These are phyloP conservation scores for Diaporthe citri DNA, from an alignment of 2,329 filamentous ascomycete species.

Conservation along the genomic window DNA sequence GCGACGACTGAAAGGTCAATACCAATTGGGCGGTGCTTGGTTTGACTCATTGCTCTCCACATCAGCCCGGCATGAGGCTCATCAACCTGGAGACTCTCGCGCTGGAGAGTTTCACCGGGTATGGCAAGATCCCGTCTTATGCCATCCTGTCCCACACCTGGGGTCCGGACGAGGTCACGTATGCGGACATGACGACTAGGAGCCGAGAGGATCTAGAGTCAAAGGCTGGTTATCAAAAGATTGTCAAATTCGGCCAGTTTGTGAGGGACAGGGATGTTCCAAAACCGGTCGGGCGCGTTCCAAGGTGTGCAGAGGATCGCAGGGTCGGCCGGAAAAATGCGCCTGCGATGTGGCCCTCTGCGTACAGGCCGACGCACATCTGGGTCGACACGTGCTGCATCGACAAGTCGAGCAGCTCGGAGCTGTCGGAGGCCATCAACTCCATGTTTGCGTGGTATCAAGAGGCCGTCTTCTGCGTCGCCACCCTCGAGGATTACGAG, in stretches of 20 bases:
- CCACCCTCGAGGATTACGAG: slow-evolving; percentile 24
- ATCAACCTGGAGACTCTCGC: slow-evolving; percentile 25
- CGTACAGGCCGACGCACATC: slow-evolving; percentile 1
- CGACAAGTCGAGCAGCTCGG: slow-evolving; percentile 33
- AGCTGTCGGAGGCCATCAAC: slow-evolving; percentile 36
- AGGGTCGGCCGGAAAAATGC: neutral
- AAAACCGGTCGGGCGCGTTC: neutral
- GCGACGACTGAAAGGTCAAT: too few relatives aligned
- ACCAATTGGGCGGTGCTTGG: slow-evolving; percentile 1
- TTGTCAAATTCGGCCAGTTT: slow-evolving; percentile 22
- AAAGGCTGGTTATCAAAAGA: slow-evolving; percentile 21
- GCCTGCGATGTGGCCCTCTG: neutral
- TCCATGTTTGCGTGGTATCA: slow-evolving; percentile 38
- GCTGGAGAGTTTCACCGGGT: slow-evolving; percentile 25
- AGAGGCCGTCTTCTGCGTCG: slow-evolving; percentile 25
- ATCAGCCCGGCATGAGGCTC: slow-evolving; percentile 26
- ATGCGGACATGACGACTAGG: slow-evolving; percentile 1
- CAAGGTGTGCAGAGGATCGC: neutral
- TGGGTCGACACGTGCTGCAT: slow-evolving; percentile 40
- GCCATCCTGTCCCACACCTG: slow-evolving; percentile 32
- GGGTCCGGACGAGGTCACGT: slow-evolving; percentile 22
- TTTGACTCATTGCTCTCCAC: neutral
- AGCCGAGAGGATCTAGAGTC: neutral
- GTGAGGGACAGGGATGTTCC: neutral
- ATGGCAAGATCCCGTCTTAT: slow-evolving; percentile 23